Conservation (phyloP, 2,329 filamentous ascomycete genomes). For the Diaporthe ilicicola region DNA sequence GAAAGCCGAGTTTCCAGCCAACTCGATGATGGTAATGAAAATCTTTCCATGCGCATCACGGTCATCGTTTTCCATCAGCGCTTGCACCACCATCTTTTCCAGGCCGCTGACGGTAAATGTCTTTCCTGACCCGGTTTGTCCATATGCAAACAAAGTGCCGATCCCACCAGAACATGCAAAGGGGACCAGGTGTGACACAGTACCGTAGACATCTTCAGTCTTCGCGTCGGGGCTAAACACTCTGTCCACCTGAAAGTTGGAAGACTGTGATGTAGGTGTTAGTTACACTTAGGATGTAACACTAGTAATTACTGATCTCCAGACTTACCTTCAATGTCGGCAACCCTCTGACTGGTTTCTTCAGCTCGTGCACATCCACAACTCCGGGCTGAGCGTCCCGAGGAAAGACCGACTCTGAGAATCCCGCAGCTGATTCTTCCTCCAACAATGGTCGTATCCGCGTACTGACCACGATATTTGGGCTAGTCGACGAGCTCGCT, state of each 20-base stretch:
- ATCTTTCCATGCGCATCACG: not conserved
- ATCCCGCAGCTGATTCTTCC: not conserved
- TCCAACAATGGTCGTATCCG: not conserved
- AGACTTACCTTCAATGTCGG: not conserved
- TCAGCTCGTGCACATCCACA: not conserved
- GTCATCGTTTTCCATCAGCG: not conserved
- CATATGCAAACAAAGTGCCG: not conserved
- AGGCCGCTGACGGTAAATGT: not conserved
- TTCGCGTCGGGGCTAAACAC: not conserved
- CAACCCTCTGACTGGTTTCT: not conserved
- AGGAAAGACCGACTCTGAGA: not conserved
- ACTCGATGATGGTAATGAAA: not conserved
- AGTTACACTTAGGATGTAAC: not conserved
- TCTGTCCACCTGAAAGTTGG: not conserved
- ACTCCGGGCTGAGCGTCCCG: not conserved
- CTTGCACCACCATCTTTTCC: not conserved
- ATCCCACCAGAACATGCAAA: not conserved
- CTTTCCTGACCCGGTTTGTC: not conserved
- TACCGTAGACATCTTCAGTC: not conserved
- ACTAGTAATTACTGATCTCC: too few species aligned
- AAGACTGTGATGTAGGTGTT: not conserved
- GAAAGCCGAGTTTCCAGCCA: not conserved
- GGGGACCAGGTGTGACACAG: not conserved
- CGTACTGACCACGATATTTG: not conserved
- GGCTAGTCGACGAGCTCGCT: not conserved